These are phyloP conservation scores for Canna indica DNA, from an alignment of 176 grass and related monocot genomes.

Conservation along the genomic window DNA sequence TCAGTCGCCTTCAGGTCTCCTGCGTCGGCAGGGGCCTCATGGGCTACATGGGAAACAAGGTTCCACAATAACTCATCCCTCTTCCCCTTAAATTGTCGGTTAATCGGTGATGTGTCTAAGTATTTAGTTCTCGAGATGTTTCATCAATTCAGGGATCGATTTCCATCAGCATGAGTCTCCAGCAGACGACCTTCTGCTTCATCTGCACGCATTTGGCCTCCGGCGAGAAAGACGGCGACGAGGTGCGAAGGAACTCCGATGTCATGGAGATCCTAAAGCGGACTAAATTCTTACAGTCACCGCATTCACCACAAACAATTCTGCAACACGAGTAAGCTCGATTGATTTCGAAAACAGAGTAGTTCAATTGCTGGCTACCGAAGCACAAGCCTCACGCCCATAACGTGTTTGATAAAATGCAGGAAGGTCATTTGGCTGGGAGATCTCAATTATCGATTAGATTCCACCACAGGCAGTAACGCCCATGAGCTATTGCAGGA, in stretches of 20 bases:
- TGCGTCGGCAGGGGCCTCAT: constrained; percentile 73
- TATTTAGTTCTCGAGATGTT: too few species aligned
- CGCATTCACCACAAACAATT: constrained; percentile 45
- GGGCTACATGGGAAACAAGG: constrained; percentile 99
- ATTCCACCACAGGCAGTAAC: constrained; percentile 1
- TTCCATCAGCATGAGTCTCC: constrained; percentile 65
- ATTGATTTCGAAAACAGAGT: neutral
- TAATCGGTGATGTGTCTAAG: too few species aligned
- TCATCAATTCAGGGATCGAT: constrained; percentile 45
- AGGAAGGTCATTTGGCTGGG: constrained; percentile 85
- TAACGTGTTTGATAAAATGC: neutral
- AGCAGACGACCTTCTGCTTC: constrained; percentile 54
- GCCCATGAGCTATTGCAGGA: constrained; percentile 33
- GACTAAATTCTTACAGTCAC: constrained; percentile 32
- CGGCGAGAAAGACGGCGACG: constrained; percentile 83
- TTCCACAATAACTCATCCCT: neutral
- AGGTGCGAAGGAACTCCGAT: constrained; percentile 63
- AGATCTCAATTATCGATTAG: constrained; percentile 72
- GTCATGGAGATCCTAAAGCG: constrained; percentile 56
- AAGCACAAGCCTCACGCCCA: neutral
- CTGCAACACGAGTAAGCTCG: constrained; percentile 65
- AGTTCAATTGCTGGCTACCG: neutral
- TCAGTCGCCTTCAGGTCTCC: constrained; percentile 43
- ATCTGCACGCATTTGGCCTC: constrained; percentile 85
- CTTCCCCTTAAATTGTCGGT: too few species aligned